phyloP scores from a whole-genome alignment of 768 basidiomycete genomes.

The Panellus pusillus region DNA sequence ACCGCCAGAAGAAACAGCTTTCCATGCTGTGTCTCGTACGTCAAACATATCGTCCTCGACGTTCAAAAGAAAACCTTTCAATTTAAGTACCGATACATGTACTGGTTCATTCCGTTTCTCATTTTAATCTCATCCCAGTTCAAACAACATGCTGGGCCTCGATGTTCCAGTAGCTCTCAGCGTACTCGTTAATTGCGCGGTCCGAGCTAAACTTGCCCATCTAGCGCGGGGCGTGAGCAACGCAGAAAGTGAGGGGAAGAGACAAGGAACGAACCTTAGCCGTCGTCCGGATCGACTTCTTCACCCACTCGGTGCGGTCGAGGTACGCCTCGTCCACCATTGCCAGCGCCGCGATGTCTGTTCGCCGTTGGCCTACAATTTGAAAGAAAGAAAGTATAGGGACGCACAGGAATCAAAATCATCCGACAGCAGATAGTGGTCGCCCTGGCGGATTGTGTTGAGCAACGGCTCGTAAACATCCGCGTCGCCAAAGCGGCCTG shows the following conservation, averaged over 20 bases:
- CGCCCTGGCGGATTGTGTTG: constrained; percentile 73
- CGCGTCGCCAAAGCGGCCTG: constrained; percentile 79
- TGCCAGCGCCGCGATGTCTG: constrained; percentile 76
- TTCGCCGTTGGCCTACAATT: background rate
- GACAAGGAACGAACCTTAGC: constrained; percentile 52
- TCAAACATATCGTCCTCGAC: too few relatives aligned
- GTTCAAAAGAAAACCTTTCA: too few relatives aligned
- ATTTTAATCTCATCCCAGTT: background rate
- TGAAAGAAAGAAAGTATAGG: background rate
- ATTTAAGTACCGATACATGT: too few relatives aligned
- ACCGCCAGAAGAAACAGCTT: too few relatives aligned
- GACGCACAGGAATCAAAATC: constrained; percentile 90
- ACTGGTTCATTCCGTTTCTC: too few relatives aligned
- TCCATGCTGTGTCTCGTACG: too few relatives aligned
- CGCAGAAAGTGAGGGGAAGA: background rate
- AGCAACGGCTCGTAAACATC: constrained; percentile 84
- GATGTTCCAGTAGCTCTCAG: constrained; percentile 84
- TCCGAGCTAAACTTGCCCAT: constrained; percentile 99
- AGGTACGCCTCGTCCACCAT: constrained; percentile 90
- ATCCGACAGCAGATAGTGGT: constrained; percentile 83
- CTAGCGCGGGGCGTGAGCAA: constrained; percentile 29
- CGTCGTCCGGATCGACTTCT: constrained; percentile 84
- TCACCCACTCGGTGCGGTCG: constrained; percentile 85
- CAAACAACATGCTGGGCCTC: constrained; percentile 38
- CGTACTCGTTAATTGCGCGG: constrained; percentile 89